A percentile compares a stretch with the other conserved stretches of the same genome.
These are phyloP conservation scores for Paramecium caudatum DNA, from an alignment of 73 alveolate species.

Conservation along the genomic window DNA sequence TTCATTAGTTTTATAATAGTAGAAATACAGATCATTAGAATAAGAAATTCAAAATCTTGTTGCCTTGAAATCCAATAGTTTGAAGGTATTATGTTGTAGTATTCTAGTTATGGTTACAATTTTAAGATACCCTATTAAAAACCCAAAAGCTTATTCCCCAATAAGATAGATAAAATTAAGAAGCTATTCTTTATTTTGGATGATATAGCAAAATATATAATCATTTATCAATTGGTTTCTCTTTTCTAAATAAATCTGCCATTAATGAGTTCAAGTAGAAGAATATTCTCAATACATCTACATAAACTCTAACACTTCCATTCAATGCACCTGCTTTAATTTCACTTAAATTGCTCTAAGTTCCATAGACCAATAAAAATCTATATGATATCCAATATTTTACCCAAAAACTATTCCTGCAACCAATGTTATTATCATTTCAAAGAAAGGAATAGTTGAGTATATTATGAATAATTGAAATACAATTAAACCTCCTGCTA, in stretches of 20 bases:
- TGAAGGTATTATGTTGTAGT: too few relatives aligned
- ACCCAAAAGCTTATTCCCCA: not conserved
- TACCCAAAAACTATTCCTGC: conserved; percentile 59
- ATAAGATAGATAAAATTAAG: not conserved
- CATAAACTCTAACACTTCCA: conserved; percentile 48
- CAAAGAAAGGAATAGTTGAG: conserved; percentile 3
- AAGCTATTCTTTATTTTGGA: not conserved
- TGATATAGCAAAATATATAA: conserved; percentile 1
- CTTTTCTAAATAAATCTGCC: conserved; percentile 55
- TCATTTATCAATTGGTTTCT: conserved; percentile 34
- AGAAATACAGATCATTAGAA: not conserved
- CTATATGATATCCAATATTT: not conserved
- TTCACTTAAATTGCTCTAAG: conserved; percentile 28
- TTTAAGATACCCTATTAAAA: too few relatives aligned
- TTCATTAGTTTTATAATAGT: too few relatives aligned
- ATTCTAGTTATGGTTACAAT: too few relatives aligned
- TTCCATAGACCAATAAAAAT: conserved; percentile 13
- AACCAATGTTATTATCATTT: conserved; percentile 48
- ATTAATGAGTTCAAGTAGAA: not conserved
- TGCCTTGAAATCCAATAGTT: too few relatives aligned
- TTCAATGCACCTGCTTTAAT: not conserved
- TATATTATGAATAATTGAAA: conserved; percentile 31
- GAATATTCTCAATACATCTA: not conserved
- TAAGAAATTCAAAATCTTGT: not conserved
- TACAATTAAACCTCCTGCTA: conserved; percentile 33